These are phyloP conservation scores for Arachis stenosperma DNA, from an alignment of 306 rosid genomes.

Conservation along the genomic window DNA sequence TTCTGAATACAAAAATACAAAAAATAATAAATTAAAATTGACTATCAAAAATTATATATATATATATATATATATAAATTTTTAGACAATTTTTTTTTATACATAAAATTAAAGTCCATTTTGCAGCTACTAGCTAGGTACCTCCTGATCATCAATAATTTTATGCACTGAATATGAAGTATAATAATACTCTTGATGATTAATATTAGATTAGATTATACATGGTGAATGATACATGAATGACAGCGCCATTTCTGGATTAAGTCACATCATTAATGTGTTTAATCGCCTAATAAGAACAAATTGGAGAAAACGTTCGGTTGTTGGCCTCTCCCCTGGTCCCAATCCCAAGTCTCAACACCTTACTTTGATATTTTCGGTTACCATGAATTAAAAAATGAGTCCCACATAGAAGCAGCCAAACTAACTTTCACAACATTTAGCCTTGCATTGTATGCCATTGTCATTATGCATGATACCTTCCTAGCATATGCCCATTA, in stretches of 20 bases:
- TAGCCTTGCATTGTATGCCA: neutral
- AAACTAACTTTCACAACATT: constrained; percentile 21
- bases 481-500: constrained; percentile 19
- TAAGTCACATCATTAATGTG: constrained; percentile 26
- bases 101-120: no score
- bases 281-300: constrained; percentile 36
- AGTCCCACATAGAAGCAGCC: neutral
- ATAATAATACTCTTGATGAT: neutral
- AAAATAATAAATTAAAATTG: no score
- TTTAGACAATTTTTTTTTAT: no score
- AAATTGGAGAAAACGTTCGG: constrained; percentile 22
- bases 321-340: constrained; percentile 24
- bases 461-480: constrained; percentile 29
- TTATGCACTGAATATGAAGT: constrained; percentile 7
- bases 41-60: no score
- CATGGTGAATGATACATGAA: neutral
- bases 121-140: no score
- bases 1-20: no score
- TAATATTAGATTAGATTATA: no score
- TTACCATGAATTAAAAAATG: neutral
- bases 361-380: neutral
- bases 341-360: constrained; percentile 19
- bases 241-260: constrained; percentile 36
- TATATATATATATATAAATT: no score
- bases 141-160: neutral